Evolutionary conservation across 192 early-diverging fungal species (phyloP).

Genomic region (Entomortierella parvispora): DNA sequence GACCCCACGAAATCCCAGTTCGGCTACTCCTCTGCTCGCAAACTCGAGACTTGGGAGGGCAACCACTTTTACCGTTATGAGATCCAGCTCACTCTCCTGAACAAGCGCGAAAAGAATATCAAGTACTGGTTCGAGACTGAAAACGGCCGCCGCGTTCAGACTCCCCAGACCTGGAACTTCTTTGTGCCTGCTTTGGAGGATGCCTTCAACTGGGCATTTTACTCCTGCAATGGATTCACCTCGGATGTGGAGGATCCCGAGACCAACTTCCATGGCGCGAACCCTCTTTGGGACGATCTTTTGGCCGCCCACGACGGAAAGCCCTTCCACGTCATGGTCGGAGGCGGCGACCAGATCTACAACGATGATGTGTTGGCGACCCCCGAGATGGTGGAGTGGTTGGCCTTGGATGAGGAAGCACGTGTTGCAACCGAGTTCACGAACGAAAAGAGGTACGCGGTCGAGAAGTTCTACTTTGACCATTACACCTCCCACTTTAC

Average conservation of each 20-base stretch:
- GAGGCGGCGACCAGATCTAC: constrained; percentile 83
- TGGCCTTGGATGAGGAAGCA: constrained; percentile 22
- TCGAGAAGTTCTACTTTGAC: constrained; percentile 73
- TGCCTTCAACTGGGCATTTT: constrained; percentile 73
- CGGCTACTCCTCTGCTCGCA: constrained; percentile 21
- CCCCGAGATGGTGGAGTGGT: constrained; percentile 31
- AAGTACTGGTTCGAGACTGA: constrained; percentile 54
- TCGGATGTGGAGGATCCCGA: constrained; percentile 64
- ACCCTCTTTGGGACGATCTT: constrained; percentile 77
- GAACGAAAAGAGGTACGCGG: constrained; percentile 28
- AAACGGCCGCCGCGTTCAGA: constrained; percentile 23
- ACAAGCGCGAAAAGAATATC: constrained; percentile 49
- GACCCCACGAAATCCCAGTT: constrained; percentile 45
- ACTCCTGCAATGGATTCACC: constrained; percentile 79
- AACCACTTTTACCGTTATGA: constrained; percentile 51
- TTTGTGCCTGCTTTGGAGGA: constrained; percentile 56
- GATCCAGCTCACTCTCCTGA: constrained; percentile 39
- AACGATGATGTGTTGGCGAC: constrained; percentile 62
- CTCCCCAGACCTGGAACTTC: constrained; percentile 55
- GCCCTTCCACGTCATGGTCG: constrained; percentile 78
- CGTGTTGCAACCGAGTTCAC: constrained; percentile 28
- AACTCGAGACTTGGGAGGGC: constrained; percentile 43
- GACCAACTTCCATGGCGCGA: constrained; percentile 56
- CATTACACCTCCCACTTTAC: constrained; percentile 73
- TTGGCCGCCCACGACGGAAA: constrained; percentile 63